phyloP scores from a whole-genome alignment of 306 rosid species.

The Medicago arabica region DNA sequence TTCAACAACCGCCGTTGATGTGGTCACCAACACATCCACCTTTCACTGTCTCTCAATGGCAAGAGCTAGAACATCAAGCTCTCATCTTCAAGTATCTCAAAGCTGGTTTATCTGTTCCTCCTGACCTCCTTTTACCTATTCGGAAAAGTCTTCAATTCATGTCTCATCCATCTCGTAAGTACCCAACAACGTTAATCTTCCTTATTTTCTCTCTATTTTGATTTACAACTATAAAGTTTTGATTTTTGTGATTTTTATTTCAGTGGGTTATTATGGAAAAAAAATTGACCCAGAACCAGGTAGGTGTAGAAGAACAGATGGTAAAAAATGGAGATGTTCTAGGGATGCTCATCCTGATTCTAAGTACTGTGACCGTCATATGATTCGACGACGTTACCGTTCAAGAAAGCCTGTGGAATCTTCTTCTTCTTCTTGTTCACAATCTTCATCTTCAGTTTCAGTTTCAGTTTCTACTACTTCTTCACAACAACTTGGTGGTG shows the following conservation, averaged over 20 bases:
- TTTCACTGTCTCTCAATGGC: slow-evolving; percentile 90
- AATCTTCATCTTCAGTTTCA: slow-evolving; percentile 19
- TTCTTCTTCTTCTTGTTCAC: slow-evolving; percentile 27
- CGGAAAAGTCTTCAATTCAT: slow-evolving; percentile 76
- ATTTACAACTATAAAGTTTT: slow-evolving; percentile 1
- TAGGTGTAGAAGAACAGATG: slow-evolving; percentile 90
- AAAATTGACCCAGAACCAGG: slow-evolving; percentile 96
- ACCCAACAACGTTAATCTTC: neutral
- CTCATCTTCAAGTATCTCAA: slow-evolving; percentile 85
- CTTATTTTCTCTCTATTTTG: neutral
- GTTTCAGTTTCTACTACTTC: neutral
- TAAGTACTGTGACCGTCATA: slow-evolving; percentile 93
- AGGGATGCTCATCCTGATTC: slow-evolving; percentile 89
- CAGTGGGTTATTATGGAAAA: slow-evolving; percentile 83
- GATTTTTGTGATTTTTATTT: slow-evolving; percentile 19
- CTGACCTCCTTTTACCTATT: slow-evolving; percentile 82
- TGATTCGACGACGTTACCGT: slow-evolving; percentile 96
- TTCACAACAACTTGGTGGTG: neutral
- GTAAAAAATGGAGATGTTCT: slow-evolving; percentile 91
- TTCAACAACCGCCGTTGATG: slow-evolving; percentile 47
- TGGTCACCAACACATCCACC: slow-evolving; percentile 61
- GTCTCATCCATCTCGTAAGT: slow-evolving; percentile 69
- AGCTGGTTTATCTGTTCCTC: slow-evolving; percentile 83
- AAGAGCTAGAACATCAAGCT: slow-evolving; percentile 89
- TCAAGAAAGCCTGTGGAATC: slow-evolving; percentile 99